Conservation (phyloP, 2,329 filamentous ascomycete genomes). For the Xylariaceae sp. region DNA sequence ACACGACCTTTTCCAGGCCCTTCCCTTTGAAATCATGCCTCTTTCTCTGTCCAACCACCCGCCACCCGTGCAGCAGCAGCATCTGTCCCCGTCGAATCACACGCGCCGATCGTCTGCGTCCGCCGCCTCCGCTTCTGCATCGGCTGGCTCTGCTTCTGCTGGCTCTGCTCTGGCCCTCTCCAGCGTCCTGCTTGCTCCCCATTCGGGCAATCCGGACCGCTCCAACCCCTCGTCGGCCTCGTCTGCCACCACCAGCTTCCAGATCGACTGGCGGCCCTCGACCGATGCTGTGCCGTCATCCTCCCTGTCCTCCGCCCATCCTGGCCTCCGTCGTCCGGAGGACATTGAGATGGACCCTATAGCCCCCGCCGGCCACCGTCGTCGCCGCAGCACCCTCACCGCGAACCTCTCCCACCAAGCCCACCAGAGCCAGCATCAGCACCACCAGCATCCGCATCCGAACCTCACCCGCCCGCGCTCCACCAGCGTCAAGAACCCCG, state of each 20-base stretch:
- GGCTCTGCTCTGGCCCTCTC: no score
- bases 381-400: slow-evolving; percentile 48
- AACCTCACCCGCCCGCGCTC: slow-evolving; percentile 19
- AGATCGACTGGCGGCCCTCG: slow-evolving; percentile 24
- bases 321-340: slow-evolving; percentile 22
- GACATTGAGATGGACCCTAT: slow-evolving; percentile 52
- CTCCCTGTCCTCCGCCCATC: slow-evolving; percentile 2
- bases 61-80: slow-evolving; percentile 9
- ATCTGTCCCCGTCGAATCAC: no score
- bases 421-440: no score
- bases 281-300: slow-evolving; percentile 16
- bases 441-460: slow-evolving; percentile 14
- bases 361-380: slow-evolving; percentile 40
- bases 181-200: slow-evolving; percentile 16
- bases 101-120: no score
- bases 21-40: slow-evolving; percentile 19
- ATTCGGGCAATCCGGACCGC: slow-evolving; percentile 17
- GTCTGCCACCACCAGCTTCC: slow-evolving; percentile 27
- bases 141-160: no score
- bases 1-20: no score
- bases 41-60: slow-evolving; percentile 22
- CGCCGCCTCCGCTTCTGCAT: slow-evolving; percentile 5
- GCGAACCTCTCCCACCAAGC: slow-evolving; percentile 25
- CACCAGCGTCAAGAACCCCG: slow-evolving; percentile 20
- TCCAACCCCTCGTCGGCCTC: slow-evolving; percentile 25